Evolutionary conservation across 768 basidiomycete genomes (phyloP).

Genomic region (Tubosaeta sp.): DNA sequence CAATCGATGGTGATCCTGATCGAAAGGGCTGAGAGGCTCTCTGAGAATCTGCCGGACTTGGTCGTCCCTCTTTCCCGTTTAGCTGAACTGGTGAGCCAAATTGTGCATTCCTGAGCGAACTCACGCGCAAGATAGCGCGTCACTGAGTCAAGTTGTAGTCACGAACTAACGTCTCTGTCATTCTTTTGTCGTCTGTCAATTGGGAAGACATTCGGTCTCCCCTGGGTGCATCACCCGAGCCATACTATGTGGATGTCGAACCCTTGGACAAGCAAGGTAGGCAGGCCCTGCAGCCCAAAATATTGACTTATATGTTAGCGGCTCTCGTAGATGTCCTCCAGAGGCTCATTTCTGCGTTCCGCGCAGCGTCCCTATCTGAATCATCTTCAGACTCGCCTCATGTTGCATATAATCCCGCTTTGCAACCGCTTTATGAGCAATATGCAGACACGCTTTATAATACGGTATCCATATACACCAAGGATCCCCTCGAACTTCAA

Average conservation of each 20-base stretch:
- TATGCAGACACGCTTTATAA: slow-evolving; percentile 57
- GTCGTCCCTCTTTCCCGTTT: slow-evolving; percentile 69
- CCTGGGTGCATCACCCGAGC: slow-evolving; percentile 67
- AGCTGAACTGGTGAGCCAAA: slow-evolving; percentile 56
- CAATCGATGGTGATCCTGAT: slow-evolving; percentile 53
- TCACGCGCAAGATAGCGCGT: background rate
- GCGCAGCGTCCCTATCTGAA: slow-evolving; percentile 3
- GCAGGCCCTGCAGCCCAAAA: slow-evolving; percentile 29
- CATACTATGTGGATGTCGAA: slow-evolving; percentile 58
- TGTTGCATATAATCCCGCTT: slow-evolving; percentile 47
- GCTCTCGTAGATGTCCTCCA: slow-evolving; percentile 29
- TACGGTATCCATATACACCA: slow-evolving; percentile 59
- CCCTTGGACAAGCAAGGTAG: slow-evolving; percentile 58
- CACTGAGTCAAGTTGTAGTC: slow-evolving; percentile 39
- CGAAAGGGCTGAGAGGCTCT: slow-evolving; percentile 65
- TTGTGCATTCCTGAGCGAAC: background rate
- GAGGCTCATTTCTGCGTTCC: slow-evolving; percentile 40
- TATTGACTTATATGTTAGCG: background rate
- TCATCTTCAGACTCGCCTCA: slow-evolving; percentile 8
- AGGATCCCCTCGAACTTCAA: slow-evolving; percentile 63
- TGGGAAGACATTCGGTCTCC: slow-evolving; percentile 75
- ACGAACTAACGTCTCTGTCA: slow-evolving; percentile 50
- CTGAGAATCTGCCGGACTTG: slow-evolving; percentile 57
- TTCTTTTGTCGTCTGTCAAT: slow-evolving; percentile 59
- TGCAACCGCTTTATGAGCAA: slow-evolving; percentile 59